Conservation (phyloP, 306 rosid genomes). For the Pterocarpus santalinus region DNA sequence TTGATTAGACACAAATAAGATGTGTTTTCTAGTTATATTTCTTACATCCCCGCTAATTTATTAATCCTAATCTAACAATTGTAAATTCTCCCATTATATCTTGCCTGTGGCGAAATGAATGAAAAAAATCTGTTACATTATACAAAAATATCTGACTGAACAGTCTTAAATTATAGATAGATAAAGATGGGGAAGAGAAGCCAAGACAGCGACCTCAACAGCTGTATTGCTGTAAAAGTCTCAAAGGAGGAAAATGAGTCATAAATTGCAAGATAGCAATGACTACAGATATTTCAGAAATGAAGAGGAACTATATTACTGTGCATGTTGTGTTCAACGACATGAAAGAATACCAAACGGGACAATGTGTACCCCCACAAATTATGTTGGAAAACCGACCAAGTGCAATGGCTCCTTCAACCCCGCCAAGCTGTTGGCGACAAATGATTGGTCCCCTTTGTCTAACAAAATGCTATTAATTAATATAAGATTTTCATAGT, state of each 20-base stretch:
- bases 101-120: neutral
- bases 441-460: neutral
- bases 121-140: neutral
- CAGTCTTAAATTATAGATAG: neutral
- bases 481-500: slow-evolving; percentile 7
- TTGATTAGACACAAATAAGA: no score
- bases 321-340: slow-evolving; percentile 22
- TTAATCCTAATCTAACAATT: neutral
- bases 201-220: neutral
- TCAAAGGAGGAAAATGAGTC: neutral
- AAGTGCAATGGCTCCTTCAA: slow-evolving; percentile 26
- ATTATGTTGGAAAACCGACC: slow-evolving; percentile 36
- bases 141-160: slow-evolving; percentile 10
- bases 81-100: neutral
- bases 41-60: neutral
- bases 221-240: neutral
- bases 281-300: slow-evolving; percentile 37
- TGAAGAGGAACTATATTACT: neutral
- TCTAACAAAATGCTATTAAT: neutral
- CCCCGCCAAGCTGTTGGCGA: slow-evolving; percentile 25
- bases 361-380: slow-evolving; percentile 36
- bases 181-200: slow-evolving; percentile 2
- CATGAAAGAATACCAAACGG: slow-evolving; percentile 42
- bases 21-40: neutral
- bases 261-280: neutral